Conservation (phyloP, 768 basidiomycete genomes). For the Trametopsis cervina region DNA sequence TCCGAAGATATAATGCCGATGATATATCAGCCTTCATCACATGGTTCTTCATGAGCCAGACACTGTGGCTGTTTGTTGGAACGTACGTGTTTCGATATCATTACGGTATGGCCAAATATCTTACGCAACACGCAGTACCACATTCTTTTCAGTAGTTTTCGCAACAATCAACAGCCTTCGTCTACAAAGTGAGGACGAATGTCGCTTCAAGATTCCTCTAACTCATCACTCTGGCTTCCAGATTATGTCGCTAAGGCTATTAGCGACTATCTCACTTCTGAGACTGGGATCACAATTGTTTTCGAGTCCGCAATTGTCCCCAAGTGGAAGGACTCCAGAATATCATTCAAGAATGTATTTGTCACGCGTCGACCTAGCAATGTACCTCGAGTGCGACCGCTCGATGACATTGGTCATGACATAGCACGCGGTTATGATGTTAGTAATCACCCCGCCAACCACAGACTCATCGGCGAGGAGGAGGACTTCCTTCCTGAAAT, state of each 20-base stretch:
- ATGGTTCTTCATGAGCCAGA: constrained; percentile 94
- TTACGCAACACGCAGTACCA: constrained; percentile 49
- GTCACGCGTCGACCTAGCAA: constrained; percentile 68
- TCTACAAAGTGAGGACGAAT: constrained; percentile 56
- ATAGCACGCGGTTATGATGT: constrained; percentile 71
- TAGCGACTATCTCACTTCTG: constrained; percentile 87
- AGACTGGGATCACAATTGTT: constrained; percentile 90
- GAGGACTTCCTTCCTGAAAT: constrained; percentile 13
- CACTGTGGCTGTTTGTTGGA: constrained; percentile 91
- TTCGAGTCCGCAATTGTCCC: constrained; percentile 98
- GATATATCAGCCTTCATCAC: constrained; percentile 95
- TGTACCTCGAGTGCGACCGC: constrained; percentile 8
- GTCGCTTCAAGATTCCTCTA: not conserved
- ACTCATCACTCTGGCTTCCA: constrained; percentile 22
- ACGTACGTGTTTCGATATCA: constrained; percentile 49
- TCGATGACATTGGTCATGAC: constrained; percentile 32
- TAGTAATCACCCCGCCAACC: constrained; percentile 67
- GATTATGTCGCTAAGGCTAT: constrained; percentile 83
- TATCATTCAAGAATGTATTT: constrained; percentile 96
- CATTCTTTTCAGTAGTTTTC: constrained; percentile 92
- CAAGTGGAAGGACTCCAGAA: constrained; percentile 92
- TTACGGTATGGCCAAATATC: not conserved
- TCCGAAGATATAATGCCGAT: constrained; percentile 91
- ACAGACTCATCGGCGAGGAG: constrained; percentile 54
- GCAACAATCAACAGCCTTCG: constrained; percentile 82